Conservation (phyloP, 169 alveolate genomes). For the Pseudocohnilembus persalinus region DNA sequence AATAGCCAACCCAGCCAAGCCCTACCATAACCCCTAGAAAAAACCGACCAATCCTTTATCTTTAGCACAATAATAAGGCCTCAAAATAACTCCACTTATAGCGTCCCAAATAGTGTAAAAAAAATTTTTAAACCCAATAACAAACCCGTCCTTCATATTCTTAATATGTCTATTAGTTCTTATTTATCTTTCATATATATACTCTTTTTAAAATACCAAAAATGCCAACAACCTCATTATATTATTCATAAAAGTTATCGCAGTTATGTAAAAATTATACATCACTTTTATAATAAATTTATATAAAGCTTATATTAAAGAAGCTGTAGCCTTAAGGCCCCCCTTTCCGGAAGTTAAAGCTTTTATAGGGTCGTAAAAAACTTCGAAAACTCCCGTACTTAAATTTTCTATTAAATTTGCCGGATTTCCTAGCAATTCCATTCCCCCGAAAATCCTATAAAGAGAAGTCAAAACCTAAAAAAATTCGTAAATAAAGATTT, state of each 20-base stretch:
- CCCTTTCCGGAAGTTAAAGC: conserved; percentile 31
- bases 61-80: conserved; percentile 33
- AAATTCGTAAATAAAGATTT: background rate
- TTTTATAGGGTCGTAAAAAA: conserved; percentile 44
- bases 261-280: conserved; percentile 35
- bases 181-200: conserved; percentile 37
- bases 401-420: conserved; percentile 38
- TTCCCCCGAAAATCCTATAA: conserved; percentile 34
- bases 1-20: conserved; percentile 27
- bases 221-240: conserved; percentile 36
- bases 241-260: conserved; percentile 31
- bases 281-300: conserved; percentile 34
- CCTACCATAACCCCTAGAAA: conserved; percentile 32
- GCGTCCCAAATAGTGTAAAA: conserved; percentile 28
- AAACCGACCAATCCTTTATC: conserved; percentile 46
- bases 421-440: conserved; percentile 49
- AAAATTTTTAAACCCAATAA: conserved; percentile 47
- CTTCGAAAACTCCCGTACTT: conserved; percentile 46
- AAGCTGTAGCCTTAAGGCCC: conserved; percentile 40
- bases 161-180: conserved; percentile 41
- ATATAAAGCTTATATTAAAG: conserved; percentile 34
- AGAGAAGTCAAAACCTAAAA: conserved; percentile 31
- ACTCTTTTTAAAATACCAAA: conserved; percentile 37
- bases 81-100: conserved; percentile 31
- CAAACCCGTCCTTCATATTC: conserved; percentile 45